Conservation (phyloP, 2,329 filamentous ascomycete species). For the Didymella sp. region DNA sequence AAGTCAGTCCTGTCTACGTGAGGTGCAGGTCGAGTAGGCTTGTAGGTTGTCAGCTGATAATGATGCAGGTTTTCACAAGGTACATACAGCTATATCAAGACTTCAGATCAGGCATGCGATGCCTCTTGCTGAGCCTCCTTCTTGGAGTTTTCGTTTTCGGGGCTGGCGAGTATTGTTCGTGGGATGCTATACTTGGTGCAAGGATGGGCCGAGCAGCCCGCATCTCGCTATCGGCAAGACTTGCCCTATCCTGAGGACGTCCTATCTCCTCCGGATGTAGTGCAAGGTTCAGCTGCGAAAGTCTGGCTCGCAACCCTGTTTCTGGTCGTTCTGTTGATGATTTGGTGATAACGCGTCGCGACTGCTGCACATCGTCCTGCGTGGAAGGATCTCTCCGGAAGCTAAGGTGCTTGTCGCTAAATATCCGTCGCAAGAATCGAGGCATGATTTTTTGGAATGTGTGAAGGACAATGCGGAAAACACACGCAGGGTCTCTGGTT, state of each 20-base stretch:
- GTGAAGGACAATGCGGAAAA: not conserved
- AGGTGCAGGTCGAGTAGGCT: not conserved
- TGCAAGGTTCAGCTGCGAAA: constrained; percentile 21
- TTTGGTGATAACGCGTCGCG: constrained; percentile 33
- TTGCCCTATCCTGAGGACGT: constrained; percentile 24
- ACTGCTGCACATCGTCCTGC: constrained; percentile 26
- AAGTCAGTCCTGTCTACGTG: not conserved
- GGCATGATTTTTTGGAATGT: constrained; percentile 20
- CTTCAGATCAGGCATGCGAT: constrained; percentile 26
- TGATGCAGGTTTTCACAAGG: not conserved
- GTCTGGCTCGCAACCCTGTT: constrained; percentile 20
- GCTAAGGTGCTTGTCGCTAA: constrained; percentile 24
- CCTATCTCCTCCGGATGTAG: constrained; percentile 17
- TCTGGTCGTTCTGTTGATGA: constrained; percentile 17
- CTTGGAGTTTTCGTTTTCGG: constrained; percentile 18
- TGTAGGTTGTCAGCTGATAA: not conserved
- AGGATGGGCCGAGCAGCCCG: constrained; percentile 28
- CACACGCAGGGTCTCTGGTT: constrained; percentile 6
- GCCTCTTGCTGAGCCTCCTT: constrained; percentile 31
- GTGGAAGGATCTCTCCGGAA: constrained; percentile 28
- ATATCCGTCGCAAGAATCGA: constrained; percentile 32
- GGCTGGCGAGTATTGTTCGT: constrained; percentile 12
- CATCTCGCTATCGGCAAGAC: constrained; percentile 29
- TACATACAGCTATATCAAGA: constrained; percentile 2
- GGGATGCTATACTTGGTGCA: constrained; percentile 20